Conservation (phyloP, 495 filamentous ascomycete genomes). For the Astrocystis sublimbata region DNA sequence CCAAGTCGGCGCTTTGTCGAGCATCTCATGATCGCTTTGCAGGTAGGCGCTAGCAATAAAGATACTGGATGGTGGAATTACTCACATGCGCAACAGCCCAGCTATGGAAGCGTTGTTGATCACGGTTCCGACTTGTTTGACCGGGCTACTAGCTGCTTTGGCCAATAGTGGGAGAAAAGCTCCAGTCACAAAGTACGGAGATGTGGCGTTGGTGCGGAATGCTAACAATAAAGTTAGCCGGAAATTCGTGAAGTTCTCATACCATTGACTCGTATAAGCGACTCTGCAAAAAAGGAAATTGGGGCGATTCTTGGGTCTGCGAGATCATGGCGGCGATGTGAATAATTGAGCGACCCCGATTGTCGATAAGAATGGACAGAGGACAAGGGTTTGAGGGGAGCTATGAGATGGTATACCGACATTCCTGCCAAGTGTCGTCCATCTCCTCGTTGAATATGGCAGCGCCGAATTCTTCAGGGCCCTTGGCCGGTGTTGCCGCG, state of each 20-base stretch:
- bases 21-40: background rate
- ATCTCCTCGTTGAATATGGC: conserved; percentile 45
- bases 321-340: too few relatives aligned
- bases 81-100: conserved; percentile 44
- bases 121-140: conserved; percentile 56
- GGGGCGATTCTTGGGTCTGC: background rate
- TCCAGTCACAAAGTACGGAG: conserved; percentile 56
- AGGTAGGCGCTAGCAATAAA: background rate
- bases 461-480: conserved; percentile 26
- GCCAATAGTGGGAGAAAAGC: conserved; percentile 48
- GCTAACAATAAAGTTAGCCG: conserved; percentile 47
- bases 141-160: conserved; percentile 45
- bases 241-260: conserved; percentile 26
- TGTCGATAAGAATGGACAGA: background rate
- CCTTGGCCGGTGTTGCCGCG: conserved; percentile 16
- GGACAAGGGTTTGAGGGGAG: background rate
- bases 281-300: background rate
- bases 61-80: background rate
- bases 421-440: conserved; percentile 55
- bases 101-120: conserved; percentile 58
- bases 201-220: conserved; percentile 77
- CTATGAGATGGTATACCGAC: conserved; percentile 32
- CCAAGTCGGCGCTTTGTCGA: background rate
- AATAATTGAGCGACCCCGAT: background rate
- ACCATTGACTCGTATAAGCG: background rate